Evolutionary conservation across 495 filamentous ascomycete species (phyloP).

Genomic region (Wilcoxina mikolae): DNA sequence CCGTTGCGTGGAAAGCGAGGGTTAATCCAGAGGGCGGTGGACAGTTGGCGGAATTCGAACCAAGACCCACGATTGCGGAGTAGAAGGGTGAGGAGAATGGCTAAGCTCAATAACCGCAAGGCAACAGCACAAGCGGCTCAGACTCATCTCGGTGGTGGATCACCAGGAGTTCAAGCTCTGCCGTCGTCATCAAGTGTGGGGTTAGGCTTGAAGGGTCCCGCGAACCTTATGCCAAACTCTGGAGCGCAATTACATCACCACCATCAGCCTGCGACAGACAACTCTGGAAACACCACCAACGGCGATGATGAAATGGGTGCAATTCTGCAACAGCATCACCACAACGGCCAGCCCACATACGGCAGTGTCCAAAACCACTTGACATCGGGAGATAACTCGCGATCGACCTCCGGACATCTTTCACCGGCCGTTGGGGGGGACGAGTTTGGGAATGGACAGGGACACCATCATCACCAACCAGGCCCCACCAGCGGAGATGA

Average conservation of each 20-base stretch:
- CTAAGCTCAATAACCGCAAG: constrained; percentile 81
- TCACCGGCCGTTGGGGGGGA: constrained; percentile 26
- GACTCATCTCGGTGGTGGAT: constrained; percentile 25
- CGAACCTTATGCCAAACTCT: constrained; percentile 13
- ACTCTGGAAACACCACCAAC: constrained; percentile 32
- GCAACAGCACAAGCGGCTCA: constrained; percentile 37
- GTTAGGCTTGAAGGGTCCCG: constrained; percentile 28
- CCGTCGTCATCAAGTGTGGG: constrained; percentile 21
- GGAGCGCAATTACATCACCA: constrained; percentile 59
- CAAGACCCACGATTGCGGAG: constrained; percentile 84
- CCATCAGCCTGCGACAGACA: constrained; percentile 58
- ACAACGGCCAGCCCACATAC: constrained; percentile 28
- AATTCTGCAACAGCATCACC: constrained; percentile 81
- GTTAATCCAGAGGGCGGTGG: constrained; percentile 88
- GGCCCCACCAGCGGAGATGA: constrained; percentile 38
- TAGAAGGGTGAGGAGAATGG: constrained; percentile 80
- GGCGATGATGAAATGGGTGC: constrained; percentile 70
- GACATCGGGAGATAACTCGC: constrained; percentile 23
- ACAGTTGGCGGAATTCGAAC: constrained; percentile 98
- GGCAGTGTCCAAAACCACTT: constrained; percentile 23
- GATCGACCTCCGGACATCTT: constrained; percentile 28
- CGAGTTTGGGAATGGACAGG: constrained; percentile 27
- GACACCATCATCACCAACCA: constrained; percentile 33
- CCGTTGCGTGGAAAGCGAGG: constrained; percentile 83
- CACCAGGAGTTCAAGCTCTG: constrained; percentile 20